Base-by-base conservation (phyloP, 345 rosid genomes). In the Gossypium turneri region DNA sequence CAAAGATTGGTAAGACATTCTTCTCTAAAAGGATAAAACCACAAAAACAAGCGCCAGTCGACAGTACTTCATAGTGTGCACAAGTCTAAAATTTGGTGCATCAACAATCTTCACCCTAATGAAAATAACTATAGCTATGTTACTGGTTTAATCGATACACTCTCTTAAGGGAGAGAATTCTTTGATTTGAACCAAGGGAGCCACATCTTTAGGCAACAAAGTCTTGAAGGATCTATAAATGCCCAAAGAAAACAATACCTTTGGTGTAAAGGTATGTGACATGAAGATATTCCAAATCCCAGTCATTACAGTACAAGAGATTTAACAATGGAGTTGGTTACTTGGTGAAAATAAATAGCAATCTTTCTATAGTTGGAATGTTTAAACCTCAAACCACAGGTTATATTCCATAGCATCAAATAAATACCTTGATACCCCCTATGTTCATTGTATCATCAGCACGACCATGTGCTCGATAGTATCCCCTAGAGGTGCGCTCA, bases 401-500 rank as follows among this genome's bases (percentile, higher is more conserved):
- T 47, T 17, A 57, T 59, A 12, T 34, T 53, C 53, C 59, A 60
- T 53, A 29, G 68, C 15, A 70, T 70, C 66, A 59, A 55, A 70
- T 51, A 72, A 15, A 45, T 84, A 95, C 99, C 98, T 93, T 95
- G 76, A 95, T 91, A 43, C 99, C 98, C 50, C 99, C 99, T 34
- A 95, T 88, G 82, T 95, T 95, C 99, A 95, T 93, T 17, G 97
- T 90, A 80, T 95, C 99, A 86, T 95, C 97, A 57, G 99, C 87
- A 60, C 97, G 94, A 6, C 99, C 99, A 41, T 93, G 99, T 44
- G 99, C 99, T 70, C 81, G 97, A 83, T 91, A 95, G 72, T 90
- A 90, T 76, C 97, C 97, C 81, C 81, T 83, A 78, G 92, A 75
- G 74, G 96, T 85, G 44, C 83, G 86, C 83, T 95, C 98, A 79